Evolutionary conservation across 257 asterid genomes (phyloP).

Genomic region (Sherardia arvensis): DNA sequence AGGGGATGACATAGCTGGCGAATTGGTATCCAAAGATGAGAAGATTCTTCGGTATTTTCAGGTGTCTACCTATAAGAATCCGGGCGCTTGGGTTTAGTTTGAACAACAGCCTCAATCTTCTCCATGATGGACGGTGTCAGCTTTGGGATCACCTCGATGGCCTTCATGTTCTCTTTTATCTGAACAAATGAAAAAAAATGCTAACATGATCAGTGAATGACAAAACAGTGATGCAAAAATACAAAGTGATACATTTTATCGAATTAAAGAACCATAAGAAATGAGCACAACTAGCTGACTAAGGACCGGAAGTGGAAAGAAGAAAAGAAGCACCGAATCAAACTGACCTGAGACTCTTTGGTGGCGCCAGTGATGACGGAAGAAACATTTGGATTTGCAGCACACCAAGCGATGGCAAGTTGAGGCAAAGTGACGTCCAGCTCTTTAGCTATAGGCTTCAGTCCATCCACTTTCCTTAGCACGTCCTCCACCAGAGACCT

Average conservation of each 20-base stretch:
- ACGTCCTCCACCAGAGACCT: slow-evolving; percentile 88
- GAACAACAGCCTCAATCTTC: slow-evolving; percentile 77
- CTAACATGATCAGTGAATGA: not conserved
- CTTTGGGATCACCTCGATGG: slow-evolving; percentile 71
- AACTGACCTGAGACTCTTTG: slow-evolving; percentile 73
- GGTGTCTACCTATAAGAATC: slow-evolving; percentile 62
- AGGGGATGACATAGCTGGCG: not conserved
- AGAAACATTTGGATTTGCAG: slow-evolving; percentile 89
- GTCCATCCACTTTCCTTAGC: slow-evolving; percentile 59
- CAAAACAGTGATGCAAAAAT: too few relatives aligned
- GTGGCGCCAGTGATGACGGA: slow-evolving; percentile 98
- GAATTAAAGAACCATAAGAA: not conserved
- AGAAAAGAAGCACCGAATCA: slow-evolving; percentile 6
- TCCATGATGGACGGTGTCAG: slow-evolving; percentile 72
- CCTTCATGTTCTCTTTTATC: slow-evolving; percentile 95
- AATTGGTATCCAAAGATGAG: not conserved
- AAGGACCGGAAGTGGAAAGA: not conserved
- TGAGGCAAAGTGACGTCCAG: slow-evolving; percentile 80
- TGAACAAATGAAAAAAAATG: slow-evolving; percentile 19
- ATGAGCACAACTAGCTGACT: not conserved
- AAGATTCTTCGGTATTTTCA: not conserved
- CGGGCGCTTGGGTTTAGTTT: slow-evolving; percentile 77
- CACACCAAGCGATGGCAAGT: slow-evolving; percentile 99
- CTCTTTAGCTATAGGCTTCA: slow-evolving; percentile 86
- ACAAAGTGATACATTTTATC: not conserved